Base-by-base conservation (phyloP, 2,329 filamentous ascomycete species). In the Drechslera avenae region DNA sequence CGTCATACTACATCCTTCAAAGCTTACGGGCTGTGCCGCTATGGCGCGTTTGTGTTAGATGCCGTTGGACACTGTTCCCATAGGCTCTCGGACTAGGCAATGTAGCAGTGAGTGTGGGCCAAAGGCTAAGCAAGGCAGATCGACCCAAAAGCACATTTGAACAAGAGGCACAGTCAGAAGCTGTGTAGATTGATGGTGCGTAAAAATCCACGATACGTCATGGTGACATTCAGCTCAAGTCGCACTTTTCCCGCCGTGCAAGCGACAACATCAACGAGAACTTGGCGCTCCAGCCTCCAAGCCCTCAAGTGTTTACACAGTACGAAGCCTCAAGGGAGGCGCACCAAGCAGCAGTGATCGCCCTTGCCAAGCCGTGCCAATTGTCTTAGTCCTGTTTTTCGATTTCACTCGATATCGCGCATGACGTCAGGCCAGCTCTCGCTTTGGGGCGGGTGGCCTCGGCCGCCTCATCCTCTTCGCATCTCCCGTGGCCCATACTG, bases 1-100 rank as follows among this genome's bases (percentile, higher is more conserved):
- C 51, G 57, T 59, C 57, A 57, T 59, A 45, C 52, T 39, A 48
- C 54, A 55, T 47, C 44, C 17, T 50, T 35, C 33, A 44, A 28
- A 26, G 42, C 35, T 40, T 42, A 48, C 49, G 43, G 40, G 23
- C 34, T 45, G 44, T 40, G 32, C 39, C 54, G 51, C 56, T 57
- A 57, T 34, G 31, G 48, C 45, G 46, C 35, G 46, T 45, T 46
- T 12, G 32, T 34, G 37, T 19, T 39, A 49, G 50, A 30, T 14
- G 34, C 39, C 49, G 51, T 51, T 55, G 43, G 21, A 33, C 14
- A 47, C 23, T 28, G 23, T 32, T 16, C 31, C 42, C 14, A 35
- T 19, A 50, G 44, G 43, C 57, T 53, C 51, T 55, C 42, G 46
- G 39, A 39, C 44, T 28, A 41, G 26, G 49, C 54, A 23, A 50